Base-by-base conservation (phyloP, 139 green algal species). In the Chlorella sp. region DNA sequence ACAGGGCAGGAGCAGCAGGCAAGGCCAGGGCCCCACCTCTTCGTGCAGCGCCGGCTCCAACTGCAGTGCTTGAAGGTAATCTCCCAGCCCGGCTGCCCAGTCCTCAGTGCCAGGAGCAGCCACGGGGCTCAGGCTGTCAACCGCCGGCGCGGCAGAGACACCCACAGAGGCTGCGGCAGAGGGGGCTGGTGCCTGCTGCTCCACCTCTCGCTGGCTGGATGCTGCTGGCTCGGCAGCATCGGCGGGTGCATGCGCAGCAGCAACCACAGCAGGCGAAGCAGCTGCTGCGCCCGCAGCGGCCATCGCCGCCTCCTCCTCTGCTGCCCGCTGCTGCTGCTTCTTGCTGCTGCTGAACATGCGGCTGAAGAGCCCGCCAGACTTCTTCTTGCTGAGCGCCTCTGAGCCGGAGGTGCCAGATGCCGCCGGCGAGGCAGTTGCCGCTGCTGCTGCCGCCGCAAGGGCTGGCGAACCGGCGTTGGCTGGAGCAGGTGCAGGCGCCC, bases 281-380 rank as follows among this genome's bases (percentile, higher is more conserved):
- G 83, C 42, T 40, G 83, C 71, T 66, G 69, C 83, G 15, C 0
- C 39, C 0, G 83, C 71, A 28, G 48, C 85, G 21, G 61, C 53
- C 7, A 21, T 48, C 32, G 64, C 48, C 2, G 75, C 85, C 3
- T 32, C 85, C 48, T 36, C 79, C 40, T 82, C 40, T 18, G 28
- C 84, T 39, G 57, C 84, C 28, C 9, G 28, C 39, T 22, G 32
- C 78, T 83, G 39, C 48, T 85, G 79, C 79, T 85, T 64, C 79
- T 89, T 89, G 32, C 36, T 89, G 85, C 75, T 60, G 85, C 75
- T 68, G 76, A 89, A 89, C 19, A 89, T 66, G 34, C 57, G 48
- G 64, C 57, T 36, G 53, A 89, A 82, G 61, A 83, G 75, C 64
- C 76, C 64, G 0, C 75, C 85, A 11, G 76, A 68, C 85, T 83